phyloP scores from a whole-genome alignment of 2,329 filamentous ascomycete species.

The Fusarium acutatum region DNA sequence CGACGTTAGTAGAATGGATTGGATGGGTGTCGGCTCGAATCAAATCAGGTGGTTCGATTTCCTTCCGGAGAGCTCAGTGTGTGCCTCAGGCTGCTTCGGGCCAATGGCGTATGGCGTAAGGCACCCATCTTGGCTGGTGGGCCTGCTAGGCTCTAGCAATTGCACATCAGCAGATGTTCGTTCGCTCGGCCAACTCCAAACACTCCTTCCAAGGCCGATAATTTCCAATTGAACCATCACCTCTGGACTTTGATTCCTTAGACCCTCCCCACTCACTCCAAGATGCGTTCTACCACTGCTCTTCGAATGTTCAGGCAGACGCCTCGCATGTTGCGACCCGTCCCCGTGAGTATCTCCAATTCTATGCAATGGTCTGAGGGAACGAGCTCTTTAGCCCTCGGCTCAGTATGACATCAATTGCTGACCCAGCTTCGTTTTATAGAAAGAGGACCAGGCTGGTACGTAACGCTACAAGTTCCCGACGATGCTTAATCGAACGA shows the following conservation, averaged over 20 bases:
- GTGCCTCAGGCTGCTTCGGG: constrained; percentile 51
- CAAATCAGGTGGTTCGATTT: constrained; percentile 54
- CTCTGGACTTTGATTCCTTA: constrained; percentile 38
- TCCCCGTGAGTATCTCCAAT: constrained; percentile 67
- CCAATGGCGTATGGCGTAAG: constrained; percentile 51
- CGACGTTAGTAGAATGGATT: constrained; percentile 36
- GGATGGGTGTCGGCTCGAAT: constrained; percentile 47
- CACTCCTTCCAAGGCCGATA: constrained; percentile 41
- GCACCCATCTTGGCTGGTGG: constrained; percentile 46
- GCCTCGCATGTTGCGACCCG: constrained; percentile 71
- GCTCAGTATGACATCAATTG: constrained; percentile 36
- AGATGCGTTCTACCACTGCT: constrained; percentile 72
- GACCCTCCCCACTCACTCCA: constrained; percentile 49
- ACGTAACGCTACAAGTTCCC: constrained; percentile 51
- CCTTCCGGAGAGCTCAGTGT: constrained; percentile 41
- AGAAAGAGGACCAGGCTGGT: constrained; percentile 76
- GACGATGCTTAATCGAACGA: constrained; percentile 16
- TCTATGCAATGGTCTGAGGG: constrained; percentile 27
- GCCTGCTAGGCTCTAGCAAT: constrained; percentile 40
- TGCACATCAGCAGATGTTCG: constrained; percentile 49
- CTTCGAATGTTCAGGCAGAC: constrained; percentile 74
- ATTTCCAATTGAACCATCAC: constrained; percentile 46
- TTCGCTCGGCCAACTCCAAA: constrained; percentile 46
- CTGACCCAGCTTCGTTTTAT: constrained; percentile 40
- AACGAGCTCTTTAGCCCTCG: constrained; percentile 33